Conservation (phyloP, 192 early-diverging fungal species). For the Backusella mclennaniae region DNA sequence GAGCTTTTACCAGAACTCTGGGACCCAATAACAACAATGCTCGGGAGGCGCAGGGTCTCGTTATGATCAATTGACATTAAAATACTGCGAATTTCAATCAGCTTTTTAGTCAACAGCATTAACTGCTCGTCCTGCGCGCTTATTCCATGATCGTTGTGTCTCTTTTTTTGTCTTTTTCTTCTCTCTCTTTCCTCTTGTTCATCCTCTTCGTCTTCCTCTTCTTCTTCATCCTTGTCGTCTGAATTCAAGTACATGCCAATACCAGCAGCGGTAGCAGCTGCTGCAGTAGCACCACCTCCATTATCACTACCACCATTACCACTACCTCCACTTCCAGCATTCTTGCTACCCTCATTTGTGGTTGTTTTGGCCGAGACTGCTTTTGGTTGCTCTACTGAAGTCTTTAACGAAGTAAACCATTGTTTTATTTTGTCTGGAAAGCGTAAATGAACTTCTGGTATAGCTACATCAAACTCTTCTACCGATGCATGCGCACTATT, state of each 20-base stretch:
- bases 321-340: slow-evolving; percentile 10
- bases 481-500: slow-evolving; percentile 34
- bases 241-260: slow-evolving; percentile 18
- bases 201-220: background rate
- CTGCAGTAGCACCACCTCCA: slow-evolving; percentile 40
- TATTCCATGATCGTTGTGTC: slow-evolving; percentile 16
- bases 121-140: slow-evolving; percentile 73
- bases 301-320: background rate
- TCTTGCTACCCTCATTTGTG: slow-evolving; percentile 11
- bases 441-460: slow-evolving; percentile 43
- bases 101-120: slow-evolving; percentile 86
- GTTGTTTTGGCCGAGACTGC: slow-evolving; percentile 25
- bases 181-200: slow-evolving; percentile 45
- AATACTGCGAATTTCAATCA: slow-evolving; percentile 94
- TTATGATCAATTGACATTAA: slow-evolving; percentile 83
- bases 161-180: slow-evolving; percentile 38
- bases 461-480: slow-evolving; percentile 32
- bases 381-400: slow-evolving; percentile 14
- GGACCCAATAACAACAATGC: slow-evolving; percentile 84
- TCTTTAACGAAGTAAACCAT: slow-evolving; percentile 12
- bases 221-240: slow-evolving; percentile 16
- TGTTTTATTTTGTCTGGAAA: slow-evolving; percentile 35
- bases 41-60: slow-evolving; percentile 79
- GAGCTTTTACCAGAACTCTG: slow-evolving; percentile 88
- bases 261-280: slow-evolving; percentile 39